Evolutionary conservation across 768 basidiomycete species (phyloP), one percentile per base, ranked within the genome.

Genomic region (Phaeotremella skinneri): DNA sequence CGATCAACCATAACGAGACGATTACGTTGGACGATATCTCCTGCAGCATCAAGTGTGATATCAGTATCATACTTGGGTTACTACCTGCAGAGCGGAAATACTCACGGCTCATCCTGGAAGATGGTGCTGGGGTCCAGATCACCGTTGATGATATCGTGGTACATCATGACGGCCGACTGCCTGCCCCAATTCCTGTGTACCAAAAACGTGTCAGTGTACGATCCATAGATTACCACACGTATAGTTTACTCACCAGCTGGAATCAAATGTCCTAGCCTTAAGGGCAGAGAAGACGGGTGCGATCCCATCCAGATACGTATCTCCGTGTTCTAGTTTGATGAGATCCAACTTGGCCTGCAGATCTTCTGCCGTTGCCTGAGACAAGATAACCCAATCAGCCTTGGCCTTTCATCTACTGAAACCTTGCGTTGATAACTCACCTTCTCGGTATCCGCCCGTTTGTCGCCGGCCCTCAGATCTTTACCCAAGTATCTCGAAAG

Each of bases 251-350:
- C 51, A 54, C 96, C 94, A 99, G 4, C 89, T 91, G 1, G 94
- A 98, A 75, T 98, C 93, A 81, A 99, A 98, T 74, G 88, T 92
- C 47, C 96, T 89, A 13, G 93, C 96, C 79, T 99, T 98, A 70
- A 97, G 82, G 2, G 90, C 87, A 72, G 94, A 90, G 78, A 99
- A 99, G 58, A 84, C 82, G 9, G 96, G 96, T 72, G 93, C 89
- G 61, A 98, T 93, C 43, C 96, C 96, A 30, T 93, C 87, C 59
- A 98, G 81, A 78, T 99, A 99, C 0, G 82, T 76, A 56, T 98
- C 93, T 26, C 96, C 96, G 66, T 99, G 96, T 74, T 99, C 96
- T 62, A 85, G 83, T 45, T 84, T 81, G 74, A 99, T 91, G 59
- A 85, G 85, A 74, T 98, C 96, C 49, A 99, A 82, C 69, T 85